Base-by-base conservation (phyloP, 2,329 filamentous ascomycete species). In the Colletotrichum orbiculare region DNA sequence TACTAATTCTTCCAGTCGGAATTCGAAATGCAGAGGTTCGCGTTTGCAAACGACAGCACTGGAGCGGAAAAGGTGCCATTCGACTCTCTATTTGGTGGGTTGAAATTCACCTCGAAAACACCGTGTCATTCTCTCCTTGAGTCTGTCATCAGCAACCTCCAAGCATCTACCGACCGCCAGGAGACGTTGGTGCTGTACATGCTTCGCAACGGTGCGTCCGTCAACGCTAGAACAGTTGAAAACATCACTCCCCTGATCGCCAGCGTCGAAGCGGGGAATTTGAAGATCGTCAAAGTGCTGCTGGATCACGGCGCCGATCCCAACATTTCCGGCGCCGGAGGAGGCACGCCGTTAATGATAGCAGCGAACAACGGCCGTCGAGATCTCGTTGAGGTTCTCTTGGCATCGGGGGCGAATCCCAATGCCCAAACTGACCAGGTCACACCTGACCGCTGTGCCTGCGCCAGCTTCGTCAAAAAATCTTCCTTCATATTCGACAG, bases 41-140 rank as follows among this genome's bases (percentile, higher is more conserved):
- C 13, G 39, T 10, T 25, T 11, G 38, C 52, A 45, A 54, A 54
- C 9, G 39, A 54, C 10, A 54, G 39, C 8, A 54, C 8, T 2
- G 34, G 10, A 10, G 52, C 52, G 12, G 52, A 54, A 25, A 42
- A 33, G 11, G 52, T 54, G 6, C 52, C 52, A 11, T 54, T 54
- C 25, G 52, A 54, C 52, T 42, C 52, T 4, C 25, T 54, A 8
- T 45, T 54, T 34, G 52, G 17, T 34, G 52, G 17, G 17, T 25
- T 2, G 13, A 8, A 9, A 34, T 54, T 54, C 39, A 13, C 25
- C 6, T 5, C 39, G 12, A 34, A 45, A 42, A 13, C 3, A 39
- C 10, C 10, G 15, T 37, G 25, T 25, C 3, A 54, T 54, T 10
- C 52, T n/a, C 39, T 54, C 15, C 52, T 45, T 42, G 9, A 37